A percentile compares a stretch with the other conserved stretches of the same genome.
Conservation (phyloP, 106 monocot species). For the Dendrobium chrysotoxum region DNA sequence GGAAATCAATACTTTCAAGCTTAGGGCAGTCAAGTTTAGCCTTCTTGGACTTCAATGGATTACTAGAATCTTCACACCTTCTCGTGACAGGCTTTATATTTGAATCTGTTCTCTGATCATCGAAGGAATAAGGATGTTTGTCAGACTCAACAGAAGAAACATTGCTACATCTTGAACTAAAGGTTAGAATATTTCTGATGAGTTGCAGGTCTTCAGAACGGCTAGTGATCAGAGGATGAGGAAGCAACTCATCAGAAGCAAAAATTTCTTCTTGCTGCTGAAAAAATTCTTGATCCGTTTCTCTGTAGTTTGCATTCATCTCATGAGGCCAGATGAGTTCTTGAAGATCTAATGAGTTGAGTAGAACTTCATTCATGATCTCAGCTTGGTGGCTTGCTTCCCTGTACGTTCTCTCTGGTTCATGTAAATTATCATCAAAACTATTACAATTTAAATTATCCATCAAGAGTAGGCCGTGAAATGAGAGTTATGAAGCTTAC, state of each 20-base stretch:
- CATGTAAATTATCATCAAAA: background rate
- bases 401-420: background rate
- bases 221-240: background rate
- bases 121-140: background rate
- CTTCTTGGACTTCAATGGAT: background rate
- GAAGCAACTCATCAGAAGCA: background rate
- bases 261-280: background rate
- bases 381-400: background rate
- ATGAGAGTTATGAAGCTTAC: too few relatives aligned
- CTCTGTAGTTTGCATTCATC: background rate
- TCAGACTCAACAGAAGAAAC: background rate
- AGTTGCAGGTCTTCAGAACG: background rate
- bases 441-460: too few relatives aligned
- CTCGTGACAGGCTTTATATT: background rate
- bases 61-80: too few relatives aligned
- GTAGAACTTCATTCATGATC: background rate
- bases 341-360: background rate
- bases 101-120: background rate
- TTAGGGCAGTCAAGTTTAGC: background rate
- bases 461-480: too few relatives aligned
- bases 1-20: slow-evolving; percentile 20
- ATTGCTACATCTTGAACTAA: too few relatives aligned
- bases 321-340: background rate
- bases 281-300: background rate
- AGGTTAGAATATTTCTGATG: too few relatives aligned